Percentiles rank a stretch among this genome's conserved stretches.
Conservation (phyloP, 202 grass and related monocot species). For the Panicum virgatum region DNA sequence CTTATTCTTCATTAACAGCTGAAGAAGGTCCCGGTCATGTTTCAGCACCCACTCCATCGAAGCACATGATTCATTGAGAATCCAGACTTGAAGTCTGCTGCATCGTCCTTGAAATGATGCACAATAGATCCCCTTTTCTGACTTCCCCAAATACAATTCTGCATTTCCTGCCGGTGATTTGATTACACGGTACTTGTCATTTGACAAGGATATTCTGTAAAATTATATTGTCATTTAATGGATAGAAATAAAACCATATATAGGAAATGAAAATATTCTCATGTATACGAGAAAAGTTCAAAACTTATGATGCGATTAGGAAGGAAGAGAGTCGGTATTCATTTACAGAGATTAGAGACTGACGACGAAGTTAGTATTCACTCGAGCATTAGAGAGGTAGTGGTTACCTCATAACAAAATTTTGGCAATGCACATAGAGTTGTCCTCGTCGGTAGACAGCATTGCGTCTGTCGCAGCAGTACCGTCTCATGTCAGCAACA, state of each 20-base stretch:
- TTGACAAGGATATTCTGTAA: neutral
- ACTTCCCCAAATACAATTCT: neutral
- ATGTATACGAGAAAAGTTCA: too few species aligned
- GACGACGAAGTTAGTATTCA: too few species aligned
- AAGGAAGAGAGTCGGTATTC: too few species aligned
- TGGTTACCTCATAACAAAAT: slow-evolving; percentile 2
- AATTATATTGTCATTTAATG: neutral
- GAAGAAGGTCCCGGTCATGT: neutral
- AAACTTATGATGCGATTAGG: too few species aligned
- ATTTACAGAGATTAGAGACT: too few species aligned
- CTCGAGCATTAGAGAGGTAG: too few species aligned
- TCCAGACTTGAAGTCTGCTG: neutral
- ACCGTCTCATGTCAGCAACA: neutral
- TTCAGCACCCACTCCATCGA: neutral
- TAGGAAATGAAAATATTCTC: neutral
- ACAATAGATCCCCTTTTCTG: neutral
- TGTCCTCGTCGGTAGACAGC: neutral
- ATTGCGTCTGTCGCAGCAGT: neutral
- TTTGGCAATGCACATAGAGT: neutral
- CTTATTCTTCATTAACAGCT: neutral
- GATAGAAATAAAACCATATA: neutral
- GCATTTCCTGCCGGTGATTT: neutral
- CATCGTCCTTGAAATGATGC: neutral
- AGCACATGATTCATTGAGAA: neutral
- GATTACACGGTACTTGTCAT: neutral